phyloP scores from a whole-genome alignment of 805 yeast genomes.

The Metschnikowia lochheadii region DNA sequence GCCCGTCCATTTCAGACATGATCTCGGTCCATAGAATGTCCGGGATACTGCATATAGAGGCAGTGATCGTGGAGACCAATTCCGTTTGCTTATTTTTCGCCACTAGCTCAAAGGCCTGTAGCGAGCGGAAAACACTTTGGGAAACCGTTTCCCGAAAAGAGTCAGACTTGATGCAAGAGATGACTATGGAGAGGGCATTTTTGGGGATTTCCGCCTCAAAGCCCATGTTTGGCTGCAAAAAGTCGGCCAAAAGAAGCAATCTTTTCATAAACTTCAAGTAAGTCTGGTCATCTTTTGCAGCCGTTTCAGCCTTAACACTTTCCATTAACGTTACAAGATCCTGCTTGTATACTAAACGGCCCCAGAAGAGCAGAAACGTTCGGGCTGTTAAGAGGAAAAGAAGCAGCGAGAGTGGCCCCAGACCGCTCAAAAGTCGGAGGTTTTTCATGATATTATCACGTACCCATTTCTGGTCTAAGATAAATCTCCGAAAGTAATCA shows the following conservation, averaged over 20 bases:
- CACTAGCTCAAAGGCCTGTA: neutral
- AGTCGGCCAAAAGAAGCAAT: neutral
- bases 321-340: constrained; percentile 1
- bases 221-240: neutral
- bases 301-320: neutral
- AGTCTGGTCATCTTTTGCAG: neutral
- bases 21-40: neutral
- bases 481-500: neutral
- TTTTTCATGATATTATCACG: neutral
- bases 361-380: constrained; percentile 1
- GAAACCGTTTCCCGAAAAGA: neutral
- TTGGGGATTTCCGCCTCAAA: neutral
- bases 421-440: neutral
- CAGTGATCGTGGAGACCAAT: neutral
- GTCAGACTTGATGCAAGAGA: neutral
- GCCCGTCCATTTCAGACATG: neutral
- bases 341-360: neutral
- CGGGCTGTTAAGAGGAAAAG: neutral
- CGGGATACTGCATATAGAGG: neutral
- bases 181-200: neutral
- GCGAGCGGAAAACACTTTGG: neutral
- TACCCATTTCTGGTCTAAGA: neutral
- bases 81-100: neutral
- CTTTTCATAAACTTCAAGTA: neutral
- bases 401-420: neutral